Evolutionary conservation across 345 rosid species (phyloP).

Genomic region (Bruguiera gymnorhiza): DNA sequence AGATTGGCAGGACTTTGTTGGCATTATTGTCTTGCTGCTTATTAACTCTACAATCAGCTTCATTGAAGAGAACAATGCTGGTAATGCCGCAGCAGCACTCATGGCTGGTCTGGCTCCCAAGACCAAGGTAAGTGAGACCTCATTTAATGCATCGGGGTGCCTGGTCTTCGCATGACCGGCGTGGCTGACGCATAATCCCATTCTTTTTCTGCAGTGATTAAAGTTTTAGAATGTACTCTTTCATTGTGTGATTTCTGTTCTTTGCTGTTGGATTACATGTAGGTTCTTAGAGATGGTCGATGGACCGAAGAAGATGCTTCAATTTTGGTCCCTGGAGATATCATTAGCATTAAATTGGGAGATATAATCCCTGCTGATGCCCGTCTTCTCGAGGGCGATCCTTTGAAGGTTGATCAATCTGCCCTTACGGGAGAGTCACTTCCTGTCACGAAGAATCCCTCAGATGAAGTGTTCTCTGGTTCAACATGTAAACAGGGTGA

Average conservation of each 20-base stretch:
- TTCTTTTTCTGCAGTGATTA: too few relatives aligned
- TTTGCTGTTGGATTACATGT: slow-evolving; percentile 2
- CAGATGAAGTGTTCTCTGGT: slow-evolving; percentile 85
- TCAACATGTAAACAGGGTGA: slow-evolving; percentile 94
- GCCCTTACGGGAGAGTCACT: slow-evolving; percentile 95
- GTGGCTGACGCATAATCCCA: too few relatives aligned
- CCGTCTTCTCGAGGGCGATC: slow-evolving; percentile 93
- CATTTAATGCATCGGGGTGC: not conserved
- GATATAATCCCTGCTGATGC: slow-evolving; percentile 94
- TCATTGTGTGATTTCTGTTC: not conserved
- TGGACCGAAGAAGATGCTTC: slow-evolving; percentile 93
- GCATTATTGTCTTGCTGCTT: slow-evolving; percentile 58
- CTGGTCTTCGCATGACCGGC: not conserved
- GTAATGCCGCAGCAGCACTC: slow-evolving; percentile 92
- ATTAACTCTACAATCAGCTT: slow-evolving; percentile 96
- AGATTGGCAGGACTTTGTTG: slow-evolving; percentile 94
- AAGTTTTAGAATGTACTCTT: not conserved
- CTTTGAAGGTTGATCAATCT: slow-evolving; percentile 87
- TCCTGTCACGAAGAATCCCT: slow-evolving; percentile 70
- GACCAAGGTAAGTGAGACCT: slow-evolving; percentile 54
- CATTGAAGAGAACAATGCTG: slow-evolving; percentile 88
- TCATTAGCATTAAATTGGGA: slow-evolving; percentile 79
- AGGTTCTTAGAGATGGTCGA: slow-evolving; percentile 80
- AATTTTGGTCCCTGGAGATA: slow-evolving; percentile 87
- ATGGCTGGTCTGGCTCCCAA: slow-evolving; percentile 97